Base-by-base conservation (phyloP, 2,329 filamentous ascomycete genomes). In the Beauveria brongniartii region DNA sequence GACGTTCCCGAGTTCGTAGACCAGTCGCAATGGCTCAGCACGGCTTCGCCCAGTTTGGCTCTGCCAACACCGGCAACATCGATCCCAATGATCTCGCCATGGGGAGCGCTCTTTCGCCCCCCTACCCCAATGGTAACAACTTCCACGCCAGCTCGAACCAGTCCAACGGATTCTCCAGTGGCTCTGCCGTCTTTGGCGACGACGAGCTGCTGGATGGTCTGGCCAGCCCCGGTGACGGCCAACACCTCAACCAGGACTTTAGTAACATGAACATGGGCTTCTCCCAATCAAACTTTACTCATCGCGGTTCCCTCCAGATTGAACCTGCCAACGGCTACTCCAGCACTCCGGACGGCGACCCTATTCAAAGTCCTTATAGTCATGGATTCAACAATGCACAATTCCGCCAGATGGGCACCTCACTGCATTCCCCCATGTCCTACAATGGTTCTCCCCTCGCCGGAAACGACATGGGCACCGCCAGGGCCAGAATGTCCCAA, bases 351-450 rank as follows among this genome's bases (percentile, higher is more conserved):
- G 93, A 97, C 63, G 91, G 91, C 57, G 89, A 91, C 58, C 92
- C 93, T 6, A 93, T 96, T 63, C 90, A 95, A 70, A 97, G 92
- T 68, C 93, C 93, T 0, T 97, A 92, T 69, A 83, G 90, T 47
- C 84, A 89, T 67, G 86, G 83, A 69, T 94, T 92, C 77, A 88
- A 87, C 30, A 57, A 57, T 74, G 89, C 89, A 69, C 89, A 92
- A 65, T 95, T 91, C 72, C 85, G 89, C 50, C 83, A 84, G 62
- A 86, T 89, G 68, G 79, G 78, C 62, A 79, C 75, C 59, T 82
- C 83, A 2, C 66, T 76, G 24, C 74, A 75, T 57, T 76, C 74
- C 4, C 73, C 74, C 37, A 66, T 77, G 65, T 73, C 73, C 14
- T 76, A 76, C 62, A 72, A 73, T 4, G 71, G 71, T 20, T 75